phyloP scores from a whole-genome alignment of 2,329 filamentous ascomycete genomes.

The Colletotrichum sojae region DNA sequence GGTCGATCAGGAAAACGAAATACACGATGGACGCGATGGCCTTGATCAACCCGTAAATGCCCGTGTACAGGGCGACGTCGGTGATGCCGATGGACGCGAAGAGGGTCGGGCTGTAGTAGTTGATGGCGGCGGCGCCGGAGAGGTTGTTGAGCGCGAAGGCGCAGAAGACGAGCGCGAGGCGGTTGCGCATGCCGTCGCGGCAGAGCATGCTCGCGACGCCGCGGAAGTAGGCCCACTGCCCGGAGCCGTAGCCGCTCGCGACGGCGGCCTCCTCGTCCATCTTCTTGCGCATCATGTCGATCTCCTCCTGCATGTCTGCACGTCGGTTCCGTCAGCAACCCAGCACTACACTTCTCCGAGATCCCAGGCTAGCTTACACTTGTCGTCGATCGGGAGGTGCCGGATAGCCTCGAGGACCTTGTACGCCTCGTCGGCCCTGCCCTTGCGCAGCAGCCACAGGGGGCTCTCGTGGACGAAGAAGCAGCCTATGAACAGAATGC shows the following conservation, averaged over 20 bases:
- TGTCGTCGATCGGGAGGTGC: constrained; percentile 56
- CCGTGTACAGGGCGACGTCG: constrained; percentile 61
- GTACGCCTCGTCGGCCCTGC: constrained; percentile 43
- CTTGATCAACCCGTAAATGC: constrained; percentile 64
- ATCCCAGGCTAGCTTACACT: constrained; percentile 42
- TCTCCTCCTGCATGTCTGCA: constrained; percentile 58
- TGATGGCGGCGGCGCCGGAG: constrained; percentile 54
- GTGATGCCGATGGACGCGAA: constrained; percentile 61
- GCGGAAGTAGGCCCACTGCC: constrained; percentile 51
- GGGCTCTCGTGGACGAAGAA: constrained; percentile 53
- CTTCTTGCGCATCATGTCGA: constrained; percentile 59
- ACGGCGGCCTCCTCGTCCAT: constrained; percentile 52
- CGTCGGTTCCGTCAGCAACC: neutral
- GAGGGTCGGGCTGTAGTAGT: constrained; percentile 56
- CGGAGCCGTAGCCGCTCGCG: constrained; percentile 49
- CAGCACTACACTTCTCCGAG: too few relatives aligned
- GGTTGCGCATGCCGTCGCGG: constrained; percentile 57
- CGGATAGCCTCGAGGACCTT: constrained; percentile 59
- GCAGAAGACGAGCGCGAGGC: constrained; percentile 54
- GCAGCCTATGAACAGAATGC: constrained; percentile 58
- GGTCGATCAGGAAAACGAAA: constrained; percentile 55
- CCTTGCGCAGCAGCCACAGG: constrained; percentile 42
- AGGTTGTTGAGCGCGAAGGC: constrained; percentile 57
- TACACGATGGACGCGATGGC: constrained; percentile 57
- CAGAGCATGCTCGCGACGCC: constrained; percentile 52